Percentiles rank a stretch among this genome's conserved stretches.
phyloP scores from a whole-genome alignment of 108 stramenopile genomes.

The Nitzschia sp. region DNA sequence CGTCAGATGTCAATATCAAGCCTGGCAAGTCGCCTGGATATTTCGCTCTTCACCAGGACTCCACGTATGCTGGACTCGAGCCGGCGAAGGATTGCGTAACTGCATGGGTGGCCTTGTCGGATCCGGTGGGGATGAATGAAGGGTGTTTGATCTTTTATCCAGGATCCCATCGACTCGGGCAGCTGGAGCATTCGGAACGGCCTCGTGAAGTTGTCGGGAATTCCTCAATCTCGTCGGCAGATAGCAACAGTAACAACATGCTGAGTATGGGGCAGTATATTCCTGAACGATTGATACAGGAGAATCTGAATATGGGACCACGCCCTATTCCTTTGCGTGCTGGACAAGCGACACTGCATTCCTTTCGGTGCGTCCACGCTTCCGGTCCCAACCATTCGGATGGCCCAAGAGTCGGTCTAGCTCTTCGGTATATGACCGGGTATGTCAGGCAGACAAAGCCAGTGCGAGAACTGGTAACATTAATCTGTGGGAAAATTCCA shows the following conservation, averaged over 20 bases:
- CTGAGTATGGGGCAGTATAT: slow-evolving; percentile 41
- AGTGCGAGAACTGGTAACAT: slow-evolving; percentile 35
- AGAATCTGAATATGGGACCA: neutral
- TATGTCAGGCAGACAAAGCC: slow-evolving; percentile 30
- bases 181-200: slow-evolving; percentile 21
- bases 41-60: slow-evolving; percentile 47
- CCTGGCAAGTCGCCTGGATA: slow-evolving; percentile 20
- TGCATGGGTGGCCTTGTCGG: slow-evolving; percentile 45
- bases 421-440: slow-evolving; percentile 36
- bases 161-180: slow-evolving; percentile 32
- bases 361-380: slow-evolving; percentile 31
- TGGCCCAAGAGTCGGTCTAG: slow-evolving; percentile 35
- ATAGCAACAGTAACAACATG: slow-evolving; percentile 27
- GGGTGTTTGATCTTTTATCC: slow-evolving; percentile 45
- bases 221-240: neutral
- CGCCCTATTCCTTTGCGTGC: slow-evolving; percentile 6
- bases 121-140: slow-evolving; percentile 37
- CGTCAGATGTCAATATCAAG: slow-evolving; percentile 52
- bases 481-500: slow-evolving; percentile 7
- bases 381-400: slow-evolving; percentile 35
- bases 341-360: slow-evolving; percentile 29
- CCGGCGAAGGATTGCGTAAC: slow-evolving; percentile 33
- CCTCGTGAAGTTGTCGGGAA: neutral
- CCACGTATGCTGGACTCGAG: slow-evolving; percentile 42
- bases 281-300: neutral